Percentiles rank a stretch among this genome's conserved stretches.
Evolutionary conservation across 1,284 basidiomycete species (phyloP).

Genomic region (Rhodotorula glutinis): DNA sequence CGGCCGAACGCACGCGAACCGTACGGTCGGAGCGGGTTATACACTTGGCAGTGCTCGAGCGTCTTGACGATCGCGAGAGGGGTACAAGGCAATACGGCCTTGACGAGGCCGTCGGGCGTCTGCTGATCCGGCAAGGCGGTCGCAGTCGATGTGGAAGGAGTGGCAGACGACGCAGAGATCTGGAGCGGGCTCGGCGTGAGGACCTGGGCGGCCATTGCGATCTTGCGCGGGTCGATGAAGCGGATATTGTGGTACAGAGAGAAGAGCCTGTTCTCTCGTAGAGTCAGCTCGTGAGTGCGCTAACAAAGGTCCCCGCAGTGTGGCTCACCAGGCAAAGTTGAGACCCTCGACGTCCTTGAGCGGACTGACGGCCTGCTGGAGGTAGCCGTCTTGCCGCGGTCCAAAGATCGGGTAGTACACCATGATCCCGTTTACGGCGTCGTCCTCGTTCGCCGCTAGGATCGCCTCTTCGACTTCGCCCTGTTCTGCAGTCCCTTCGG

Average conservation of each 20-base stretch:
- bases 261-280: conserved; percentile 56
- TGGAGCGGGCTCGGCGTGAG: conserved; percentile 30
- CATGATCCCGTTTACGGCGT: conserved; percentile 47
- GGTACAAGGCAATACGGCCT: conserved; percentile 94
- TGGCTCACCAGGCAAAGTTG: conserved; percentile 58
- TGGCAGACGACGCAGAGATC: conserved; percentile 19
- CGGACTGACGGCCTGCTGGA: conserved; percentile 91
- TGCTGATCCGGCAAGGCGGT: conserved; percentile 44
- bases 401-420: conserved; percentile 63
- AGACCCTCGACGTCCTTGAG: conserved; percentile 97
- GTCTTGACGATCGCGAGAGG: conserved; percentile 92
- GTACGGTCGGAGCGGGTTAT: conserved; percentile 86
- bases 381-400: conserved; percentile 78
- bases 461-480: conserved; percentile 80
- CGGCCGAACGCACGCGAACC: conserved; percentile 92
- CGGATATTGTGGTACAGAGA: conserved; percentile 85
- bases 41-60: conserved; percentile 84
- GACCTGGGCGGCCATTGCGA: conserved; percentile 43
- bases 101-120: conserved; percentile 57
- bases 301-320: not conserved
- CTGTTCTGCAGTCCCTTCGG: conserved; percentile 45
- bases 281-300: not conserved
- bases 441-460: conserved; percentile 60
- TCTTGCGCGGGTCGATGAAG: conserved; percentile 50
- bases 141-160: conserved; percentile 49